These are phyloP conservation scores for Aegilops bicornis DNA, from an alignment of 176 grass and related monocot genomes.

Conservation along the genomic window DNA sequence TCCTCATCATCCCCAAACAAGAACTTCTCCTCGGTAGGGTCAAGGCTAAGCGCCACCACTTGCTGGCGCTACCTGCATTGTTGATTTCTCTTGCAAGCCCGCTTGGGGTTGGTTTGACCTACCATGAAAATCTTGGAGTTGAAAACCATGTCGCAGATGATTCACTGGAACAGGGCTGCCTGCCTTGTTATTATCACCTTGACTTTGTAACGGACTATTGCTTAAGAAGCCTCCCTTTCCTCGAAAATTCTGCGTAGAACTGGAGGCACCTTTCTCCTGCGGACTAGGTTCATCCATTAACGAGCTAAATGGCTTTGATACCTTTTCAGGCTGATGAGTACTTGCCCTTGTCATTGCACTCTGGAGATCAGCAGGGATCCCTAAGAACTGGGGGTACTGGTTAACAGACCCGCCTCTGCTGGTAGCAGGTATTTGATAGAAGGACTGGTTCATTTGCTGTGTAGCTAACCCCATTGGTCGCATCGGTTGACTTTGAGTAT, in stretches of 20 bases:
- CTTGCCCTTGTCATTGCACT: conserved; percentile 49
- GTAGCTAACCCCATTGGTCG: conserved; percentile 58
- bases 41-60: conserved; percentile 73
- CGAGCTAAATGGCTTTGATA: conserved; percentile 52
- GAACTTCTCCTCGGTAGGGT: conserved; percentile 87
- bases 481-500: conserved; percentile 60
- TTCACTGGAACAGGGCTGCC: conserved; percentile 54
- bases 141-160: conserved; percentile 57
- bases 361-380: conserved; percentile 61
- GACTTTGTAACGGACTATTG: conserved; percentile 32
- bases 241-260: conserved; percentile 69
- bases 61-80: conserved; percentile 44
- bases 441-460: conserved; percentile 71
- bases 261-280: conserved; percentile 42
- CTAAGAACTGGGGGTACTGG: conserved; percentile 75
- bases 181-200: conserved; percentile 51
- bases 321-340: conserved; percentile 58
- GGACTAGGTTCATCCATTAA: conserved; percentile 48
- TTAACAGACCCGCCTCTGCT: conserved; percentile 55
- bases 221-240: conserved; percentile 65
- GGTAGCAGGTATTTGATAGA: conserved; percentile 59
- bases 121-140: conserved; percentile 52
- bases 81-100: conserved; percentile 56
- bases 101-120: conserved; percentile 49
- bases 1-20: conserved; percentile 75